phyloP scores from a whole-genome alignment of 2,329 filamentous ascomycete genomes.

The Colletotrichum eleusines region DNA sequence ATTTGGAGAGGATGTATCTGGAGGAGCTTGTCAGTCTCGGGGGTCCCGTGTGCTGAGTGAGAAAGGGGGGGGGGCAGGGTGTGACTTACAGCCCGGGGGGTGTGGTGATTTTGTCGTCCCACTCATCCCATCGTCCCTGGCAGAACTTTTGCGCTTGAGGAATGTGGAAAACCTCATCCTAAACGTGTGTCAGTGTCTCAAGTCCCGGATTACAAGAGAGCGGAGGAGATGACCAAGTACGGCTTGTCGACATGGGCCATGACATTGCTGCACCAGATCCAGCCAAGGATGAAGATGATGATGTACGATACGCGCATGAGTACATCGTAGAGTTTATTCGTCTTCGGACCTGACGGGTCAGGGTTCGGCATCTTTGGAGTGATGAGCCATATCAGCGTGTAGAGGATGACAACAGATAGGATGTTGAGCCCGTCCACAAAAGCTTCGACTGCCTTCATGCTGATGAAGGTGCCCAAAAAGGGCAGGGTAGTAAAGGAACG shows the following conservation, averaged over 20 bases:
- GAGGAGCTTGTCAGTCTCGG: background rate
- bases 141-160: slow-evolving; percentile 93
- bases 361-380: slow-evolving; percentile 31
- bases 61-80: background rate
- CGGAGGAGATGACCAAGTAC: slow-evolving; percentile 60
- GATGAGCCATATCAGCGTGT: slow-evolving; percentile 25
- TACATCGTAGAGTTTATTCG: slow-evolving; percentile 37
- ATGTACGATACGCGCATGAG: slow-evolving; percentile 35
- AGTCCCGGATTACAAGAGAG: rapidly evolving
- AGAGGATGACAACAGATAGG: slow-evolving; percentile 30
- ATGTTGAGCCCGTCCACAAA: slow-evolving; percentile 37
- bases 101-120: slow-evolving; percentile 98
- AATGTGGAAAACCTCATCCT: slow-evolving; percentile 92
- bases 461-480: slow-evolving; percentile 1
- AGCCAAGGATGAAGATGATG: slow-evolving; percentile 47
- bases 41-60: background rate
- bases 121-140: slow-evolving; percentile 76
- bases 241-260: slow-evolving; percentile 61
- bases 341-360: slow-evolving; percentile 22
- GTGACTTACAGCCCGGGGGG: slow-evolving; percentile 81
- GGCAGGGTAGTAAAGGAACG: background rate
- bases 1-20: slow-evolving; percentile 62
- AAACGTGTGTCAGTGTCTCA: background rate
- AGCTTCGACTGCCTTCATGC: slow-evolving; percentile 37
- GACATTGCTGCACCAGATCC: slow-evolving; percentile 56